phyloP scores from a whole-genome alignment of 2,329 filamentous ascomycete species.

The Triangularia setosa region DNA sequence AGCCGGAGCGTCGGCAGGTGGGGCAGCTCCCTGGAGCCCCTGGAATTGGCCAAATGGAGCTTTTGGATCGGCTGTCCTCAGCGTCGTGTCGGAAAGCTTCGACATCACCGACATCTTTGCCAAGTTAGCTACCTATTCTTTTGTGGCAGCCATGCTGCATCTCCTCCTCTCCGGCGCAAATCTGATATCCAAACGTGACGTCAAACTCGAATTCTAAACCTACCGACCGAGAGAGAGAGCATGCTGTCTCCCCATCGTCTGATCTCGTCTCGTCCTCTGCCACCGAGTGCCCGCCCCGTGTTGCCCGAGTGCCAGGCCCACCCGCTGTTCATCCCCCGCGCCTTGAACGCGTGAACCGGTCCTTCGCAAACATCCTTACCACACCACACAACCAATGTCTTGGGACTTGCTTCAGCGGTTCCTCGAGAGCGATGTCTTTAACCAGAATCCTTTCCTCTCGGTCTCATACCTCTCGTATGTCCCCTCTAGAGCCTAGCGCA shows the following conservation, averaged over 20 bases:
- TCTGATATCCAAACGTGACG: constrained; percentile 5
- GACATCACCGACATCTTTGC: background rate
- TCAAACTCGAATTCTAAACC: constrained; percentile 4
- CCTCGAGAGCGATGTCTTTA: constrained; percentile 92
- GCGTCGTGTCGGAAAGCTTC: constrained; percentile 4
- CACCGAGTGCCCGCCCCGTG: constrained; percentile 6
- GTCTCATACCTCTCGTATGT: constrained; percentile 85
- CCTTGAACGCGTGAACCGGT: constrained; percentile 1
- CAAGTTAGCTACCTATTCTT: background rate
- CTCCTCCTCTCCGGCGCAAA: constrained; percentile 5
- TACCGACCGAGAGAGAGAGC: constrained; percentile 15
- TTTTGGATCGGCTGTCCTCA: constrained; percentile 24
- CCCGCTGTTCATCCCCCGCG: background rate
- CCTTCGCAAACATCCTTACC: constrained; percentile 9
- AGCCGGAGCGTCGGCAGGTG: constrained; percentile 22
- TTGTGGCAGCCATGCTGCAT: constrained; percentile 19
- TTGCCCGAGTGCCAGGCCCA: constrained; percentile 1
- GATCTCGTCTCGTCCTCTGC: constrained; percentile 13
- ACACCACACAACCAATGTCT: constrained; percentile 42
- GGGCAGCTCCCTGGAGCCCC: constrained; percentile 15
- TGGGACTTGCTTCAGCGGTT: constrained; percentile 88
- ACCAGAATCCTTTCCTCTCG: constrained; percentile 82
- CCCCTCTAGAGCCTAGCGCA: constrained; percentile 16
- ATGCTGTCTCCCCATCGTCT: constrained; percentile 18
- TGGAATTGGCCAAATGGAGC: constrained; percentile 20